Percentiles rank a stretch among this genome's conserved stretches.
These are phyloP conservation scores for Sphaerulina vaccinii DNA, from an alignment of 2,329 filamentous ascomycete genomes.

Conservation along the genomic window DNA sequence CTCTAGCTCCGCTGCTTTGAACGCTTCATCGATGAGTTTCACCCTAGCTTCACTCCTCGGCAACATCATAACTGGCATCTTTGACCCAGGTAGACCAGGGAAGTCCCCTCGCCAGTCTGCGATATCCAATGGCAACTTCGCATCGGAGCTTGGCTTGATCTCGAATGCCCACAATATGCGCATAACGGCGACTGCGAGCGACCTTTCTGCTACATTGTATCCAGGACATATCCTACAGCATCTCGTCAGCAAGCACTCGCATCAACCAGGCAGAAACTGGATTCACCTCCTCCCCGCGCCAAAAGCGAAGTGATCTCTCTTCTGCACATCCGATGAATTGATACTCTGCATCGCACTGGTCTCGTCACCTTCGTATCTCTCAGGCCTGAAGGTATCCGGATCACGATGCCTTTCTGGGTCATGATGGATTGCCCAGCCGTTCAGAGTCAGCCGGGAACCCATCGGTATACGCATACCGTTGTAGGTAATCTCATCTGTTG, in stretches of 20 bases:
- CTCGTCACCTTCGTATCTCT: constrained; percentile 8
- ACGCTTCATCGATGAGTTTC: not conserved
- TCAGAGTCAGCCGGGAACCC: constrained; percentile 7
- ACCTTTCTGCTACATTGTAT: constrained; percentile 39
- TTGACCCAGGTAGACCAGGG: constrained; percentile 5
- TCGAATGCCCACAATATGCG: constrained; percentile 40
- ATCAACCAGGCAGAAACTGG: no score
- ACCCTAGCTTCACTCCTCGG: constrained; percentile 1
- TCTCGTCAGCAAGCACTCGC: no score
- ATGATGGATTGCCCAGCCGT: constrained; percentile 14
- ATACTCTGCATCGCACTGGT: constrained; percentile 12
- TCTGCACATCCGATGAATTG: constrained; percentile 4
- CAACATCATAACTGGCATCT: constrained; percentile 10
- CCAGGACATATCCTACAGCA: constrained; percentile 38
- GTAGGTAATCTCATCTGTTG: constrained; percentile 15
- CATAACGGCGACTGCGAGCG: constrained; percentile 38
- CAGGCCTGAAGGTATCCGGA: constrained; percentile 11
- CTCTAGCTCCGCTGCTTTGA: not conserved
- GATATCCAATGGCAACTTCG: constrained; percentile 9
- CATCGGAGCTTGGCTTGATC: constrained; percentile 29
- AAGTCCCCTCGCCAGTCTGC: constrained; percentile 14
- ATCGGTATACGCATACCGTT: constrained; percentile 13
- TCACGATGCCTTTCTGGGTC: constrained; percentile 9
- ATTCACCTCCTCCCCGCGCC: constrained; percentile 32
- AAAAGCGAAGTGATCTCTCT: constrained; percentile 39